Percentiles rank a stretch among this genome's conserved stretches.
Conservation (phyloP, 345 rosid genomes). For the Arabidopsis thaliana region TAIR10.1 NC_003076.8:253501-254000, state of each 20-base stretch:
- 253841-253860: slow-evolving; percentile 59
- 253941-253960: not conserved
- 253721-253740: slow-evolving; percentile 11
- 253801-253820: slow-evolving; percentile 52
- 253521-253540: not conserved
- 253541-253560: not conserved
- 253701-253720: not conserved
- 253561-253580: not conserved
- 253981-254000: not conserved
- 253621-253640: not conserved
- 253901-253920: not conserved
- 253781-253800: slow-evolving; percentile 56
- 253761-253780: slow-evolving; percentile 55
- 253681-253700: not conserved
- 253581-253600: not conserved
- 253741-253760: not conserved
- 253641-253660: no score
- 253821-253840: slow-evolving; percentile 59
- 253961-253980: slow-evolving; percentile 7
- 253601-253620: not conserved
- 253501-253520: not conserved
- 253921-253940: slow-evolving; percentile 9
- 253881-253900: not conserved
- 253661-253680: not conserved
- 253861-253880: not conserved